Evolutionary conservation across 495 filamentous ascomycete species (phyloP).

Genomic region (Extremus antarcticus): DNA sequence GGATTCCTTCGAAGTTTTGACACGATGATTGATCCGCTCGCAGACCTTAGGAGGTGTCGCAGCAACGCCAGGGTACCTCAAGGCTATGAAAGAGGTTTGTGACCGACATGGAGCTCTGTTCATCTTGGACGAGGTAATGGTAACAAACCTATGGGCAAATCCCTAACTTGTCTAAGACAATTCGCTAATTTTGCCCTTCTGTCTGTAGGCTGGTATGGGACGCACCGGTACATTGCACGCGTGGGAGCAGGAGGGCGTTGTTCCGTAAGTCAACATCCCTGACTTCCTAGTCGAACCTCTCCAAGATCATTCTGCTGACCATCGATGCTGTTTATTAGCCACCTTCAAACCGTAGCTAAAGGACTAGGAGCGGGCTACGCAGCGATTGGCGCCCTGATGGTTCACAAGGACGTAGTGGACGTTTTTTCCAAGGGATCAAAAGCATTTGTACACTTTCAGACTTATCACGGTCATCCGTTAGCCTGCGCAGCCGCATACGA

Average conservation of each 20-base stretch:
- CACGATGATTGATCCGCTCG: too few relatives aligned
- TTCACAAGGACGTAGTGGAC: slow-evolving; percentile 28
- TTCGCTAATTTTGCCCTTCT: too few relatives aligned
- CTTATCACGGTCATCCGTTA: slow-evolving; percentile 49
- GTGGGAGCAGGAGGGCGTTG: slow-evolving; percentile 29
- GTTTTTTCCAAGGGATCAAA: slow-evolving; percentile 26
- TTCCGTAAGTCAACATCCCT: slow-evolving; percentile 26
- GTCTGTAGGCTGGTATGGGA: slow-evolving; percentile 35
- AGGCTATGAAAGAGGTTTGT: slow-evolving; percentile 31
- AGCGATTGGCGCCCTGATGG: slow-evolving; percentile 30
- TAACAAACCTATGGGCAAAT: too few relatives aligned
- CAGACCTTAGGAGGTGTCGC: slow-evolving; percentile 33
- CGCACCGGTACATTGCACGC: slow-evolving; percentile 33
- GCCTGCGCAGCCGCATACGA: slow-evolving; percentile 46
- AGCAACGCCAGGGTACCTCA: slow-evolving; percentile 32
- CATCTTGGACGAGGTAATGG: slow-evolving; percentile 38
- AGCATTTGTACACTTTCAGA: slow-evolving; percentile 45
- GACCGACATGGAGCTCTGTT: slow-evolving; percentile 33
- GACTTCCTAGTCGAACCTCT: too few relatives aligned
- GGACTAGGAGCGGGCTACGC: slow-evolving; percentile 33
- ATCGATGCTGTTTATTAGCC: too few relatives aligned
- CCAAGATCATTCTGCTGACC: too few relatives aligned
- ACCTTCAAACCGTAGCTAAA: slow-evolving; percentile 31
- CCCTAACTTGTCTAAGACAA: too few relatives aligned
- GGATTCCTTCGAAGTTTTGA: too few relatives aligned